Percentiles rank a stretch among this genome's conserved stretches.
phyloP scores from a whole-genome alignment of 1,284 basidiomycete species.

The Irpex sp. region DNA sequence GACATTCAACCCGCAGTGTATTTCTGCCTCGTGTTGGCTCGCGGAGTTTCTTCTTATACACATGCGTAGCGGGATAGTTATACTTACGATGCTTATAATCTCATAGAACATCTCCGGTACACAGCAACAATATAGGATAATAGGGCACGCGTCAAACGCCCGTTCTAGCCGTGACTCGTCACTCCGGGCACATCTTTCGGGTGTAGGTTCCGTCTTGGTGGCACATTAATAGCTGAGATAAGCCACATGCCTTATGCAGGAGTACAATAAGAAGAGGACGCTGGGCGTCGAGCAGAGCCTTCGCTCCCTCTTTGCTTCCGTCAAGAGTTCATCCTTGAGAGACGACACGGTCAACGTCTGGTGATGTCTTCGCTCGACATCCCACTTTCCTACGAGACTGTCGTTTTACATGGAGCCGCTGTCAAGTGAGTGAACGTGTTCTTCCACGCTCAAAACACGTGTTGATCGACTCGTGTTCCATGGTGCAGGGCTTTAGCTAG shows the following conservation, averaged over 20 bases:
- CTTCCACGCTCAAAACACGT: conserved; percentile 13
- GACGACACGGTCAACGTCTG: conserved; percentile 16
- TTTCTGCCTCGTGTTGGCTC: conserved; percentile 4
- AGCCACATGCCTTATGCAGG: neutral
- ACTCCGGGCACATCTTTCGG: conserved; percentile 2
- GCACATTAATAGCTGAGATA: neutral
- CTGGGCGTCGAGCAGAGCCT: neutral
- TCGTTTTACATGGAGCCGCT: conserved; percentile 21
- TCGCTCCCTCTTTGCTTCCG: conserved; percentile 2
- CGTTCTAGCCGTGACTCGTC: conserved; percentile 1
- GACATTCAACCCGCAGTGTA: neutral
- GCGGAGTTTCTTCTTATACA: conserved; percentile 5
- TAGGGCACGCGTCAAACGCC: neutral
- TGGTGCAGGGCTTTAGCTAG: conserved; percentile 25
- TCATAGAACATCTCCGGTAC: neutral
- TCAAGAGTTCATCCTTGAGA: conserved; percentile 13
- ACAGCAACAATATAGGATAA: conserved; percentile 3
- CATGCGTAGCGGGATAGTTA: neutral
- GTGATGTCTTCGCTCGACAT: conserved; percentile 22
- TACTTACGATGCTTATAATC: neutral
- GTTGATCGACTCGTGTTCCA: conserved; percentile 10
- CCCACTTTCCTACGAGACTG: conserved; percentile 20
- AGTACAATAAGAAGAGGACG: conserved; percentile 5
- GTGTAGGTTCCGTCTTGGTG: neutral
- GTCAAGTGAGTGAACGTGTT: conserved; percentile 24